Conservation (phyloP, 257 asterid genomes). For the Nyctanthes arbortristis region DNA sequence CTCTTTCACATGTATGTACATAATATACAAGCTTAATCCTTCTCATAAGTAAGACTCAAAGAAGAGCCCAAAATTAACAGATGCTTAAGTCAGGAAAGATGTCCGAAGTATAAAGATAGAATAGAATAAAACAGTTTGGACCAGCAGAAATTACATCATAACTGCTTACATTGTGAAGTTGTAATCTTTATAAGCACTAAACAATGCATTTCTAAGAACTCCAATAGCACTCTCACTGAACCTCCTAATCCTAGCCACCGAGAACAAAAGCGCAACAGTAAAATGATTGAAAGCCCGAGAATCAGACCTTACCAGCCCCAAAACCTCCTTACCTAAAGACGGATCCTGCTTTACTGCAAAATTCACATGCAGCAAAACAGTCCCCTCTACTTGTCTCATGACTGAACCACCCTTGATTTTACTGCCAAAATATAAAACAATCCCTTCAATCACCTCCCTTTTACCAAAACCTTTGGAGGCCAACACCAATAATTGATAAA, state of each 20-base stretch:
- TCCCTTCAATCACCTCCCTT: constrained; percentile 80
- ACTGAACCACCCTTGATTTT: constrained; percentile 48
- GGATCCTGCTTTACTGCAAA: constrained; percentile 89
- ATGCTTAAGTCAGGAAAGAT: not conserved
- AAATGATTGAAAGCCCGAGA: constrained; percentile 76
- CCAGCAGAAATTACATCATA: constrained; percentile 4
- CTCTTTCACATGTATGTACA: not conserved
- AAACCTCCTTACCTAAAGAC: constrained; percentile 75
- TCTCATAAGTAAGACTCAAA: not conserved
- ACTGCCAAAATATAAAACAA: constrained; percentile 65
- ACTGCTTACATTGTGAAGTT: constrained; percentile 58
- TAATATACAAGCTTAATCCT: not conserved
- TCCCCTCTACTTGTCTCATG: constrained; percentile 83
- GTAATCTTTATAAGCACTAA: constrained; percentile 71
- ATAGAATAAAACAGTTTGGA: not conserved
- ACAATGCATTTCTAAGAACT: constrained; percentile 57
- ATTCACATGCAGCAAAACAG: constrained; percentile 85
- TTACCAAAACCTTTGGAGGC: constrained; percentile 78
- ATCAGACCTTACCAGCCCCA: constrained; percentile 66
- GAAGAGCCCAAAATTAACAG: not conserved
- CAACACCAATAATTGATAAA: constrained; percentile 73
- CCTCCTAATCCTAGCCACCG: constrained; percentile 80
- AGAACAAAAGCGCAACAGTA: constrained; percentile 66
- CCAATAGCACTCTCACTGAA: constrained; percentile 65
- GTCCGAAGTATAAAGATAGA: constrained; percentile 3